Base-by-base conservation (phyloP, 805 yeast genomes). In the Candida broadrunensis region DNA sequence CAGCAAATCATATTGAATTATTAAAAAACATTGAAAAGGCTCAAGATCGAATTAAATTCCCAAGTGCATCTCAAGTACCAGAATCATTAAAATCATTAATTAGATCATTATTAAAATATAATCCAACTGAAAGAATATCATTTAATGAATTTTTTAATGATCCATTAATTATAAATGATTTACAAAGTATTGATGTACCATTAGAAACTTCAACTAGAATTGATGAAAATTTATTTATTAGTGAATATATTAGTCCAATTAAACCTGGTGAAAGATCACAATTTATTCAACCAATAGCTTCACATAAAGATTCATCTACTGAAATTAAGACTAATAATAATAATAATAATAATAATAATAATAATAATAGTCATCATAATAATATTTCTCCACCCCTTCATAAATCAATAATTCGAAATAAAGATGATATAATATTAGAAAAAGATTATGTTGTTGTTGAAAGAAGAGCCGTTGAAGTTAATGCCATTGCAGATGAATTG, bases 381-480 rank as follows among this genome's bases (percentile, higher is more conserved):
- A n/a, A n/a, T n/a, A n/a, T n/a, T n/a, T n/a, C n/a, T n/a, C n/a
- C n/a, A n/a, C n/a, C n/a, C n/a, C 26, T 16, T n/a, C 37, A 41
- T 25, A 46, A 41, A 24, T 20, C 45, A 3, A 24, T 39, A 30
- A 23, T 15, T 42, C 39, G 32, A 29, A 51, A 50, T 30, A 48
- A 61, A 45, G 63, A 72, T 17, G 85, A 81, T 39, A 55, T 75
- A 17, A 71, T 75, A 19, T 65, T 81, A 42, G 96, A 88, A 51
- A 82, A 80, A 49, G 97, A 89, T 54, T 91, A 91, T 52, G 98
- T 91, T 25, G 95, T 91, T 30, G 90, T 91, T 21, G 98, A 91
- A 60, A 93, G 91, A 60, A 77, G 95, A 37, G 88, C 93, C 0
- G 97, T 91, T 3, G 98, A 93, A 58, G 95, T 91, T 7, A 91